Conservation (phyloP, 192 early-diverging fungal genomes). For the Anaeromyces robustus region DNA sequence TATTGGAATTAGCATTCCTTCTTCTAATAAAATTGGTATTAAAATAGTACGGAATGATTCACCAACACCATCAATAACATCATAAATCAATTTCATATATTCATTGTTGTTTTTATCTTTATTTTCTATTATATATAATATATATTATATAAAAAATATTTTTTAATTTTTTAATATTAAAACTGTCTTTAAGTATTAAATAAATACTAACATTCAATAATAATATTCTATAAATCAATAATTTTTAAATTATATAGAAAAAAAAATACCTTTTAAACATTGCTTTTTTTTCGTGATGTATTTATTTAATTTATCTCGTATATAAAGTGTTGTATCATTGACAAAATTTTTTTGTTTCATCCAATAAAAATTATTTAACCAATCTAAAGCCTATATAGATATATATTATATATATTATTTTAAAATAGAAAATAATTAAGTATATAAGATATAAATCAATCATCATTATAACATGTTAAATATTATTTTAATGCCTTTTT, state of each 20-base stretch:
- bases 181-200: no score
- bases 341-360: constrained; percentile 18
- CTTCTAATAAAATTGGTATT: constrained; percentile 30
- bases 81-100: constrained; percentile 9
- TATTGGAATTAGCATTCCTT: constrained; percentile 35
- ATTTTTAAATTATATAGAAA: no score
- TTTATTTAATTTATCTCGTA: constrained; percentile 14
- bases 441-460: no score
- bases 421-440: no score
- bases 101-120: not conserved
- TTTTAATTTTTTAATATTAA: no score
- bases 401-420: no score
- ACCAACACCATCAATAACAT: constrained; percentile 17
- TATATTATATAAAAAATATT: constrained; percentile 6
- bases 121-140: constrained; percentile 4
- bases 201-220: no score
- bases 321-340: constrained; percentile 10
- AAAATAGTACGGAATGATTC: constrained; percentile 19
- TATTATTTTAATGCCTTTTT: no score
- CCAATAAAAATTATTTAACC: constrained; percentile 39
- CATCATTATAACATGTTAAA: no score
- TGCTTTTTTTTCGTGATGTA: constrained; percentile 9
- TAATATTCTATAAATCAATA: no score
- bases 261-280: constrained; percentile 7
- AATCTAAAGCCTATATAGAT: constrained; percentile 28